Conservation (phyloP, 192 early-diverging fungal species). For the Linnemannia exigua region DNA sequence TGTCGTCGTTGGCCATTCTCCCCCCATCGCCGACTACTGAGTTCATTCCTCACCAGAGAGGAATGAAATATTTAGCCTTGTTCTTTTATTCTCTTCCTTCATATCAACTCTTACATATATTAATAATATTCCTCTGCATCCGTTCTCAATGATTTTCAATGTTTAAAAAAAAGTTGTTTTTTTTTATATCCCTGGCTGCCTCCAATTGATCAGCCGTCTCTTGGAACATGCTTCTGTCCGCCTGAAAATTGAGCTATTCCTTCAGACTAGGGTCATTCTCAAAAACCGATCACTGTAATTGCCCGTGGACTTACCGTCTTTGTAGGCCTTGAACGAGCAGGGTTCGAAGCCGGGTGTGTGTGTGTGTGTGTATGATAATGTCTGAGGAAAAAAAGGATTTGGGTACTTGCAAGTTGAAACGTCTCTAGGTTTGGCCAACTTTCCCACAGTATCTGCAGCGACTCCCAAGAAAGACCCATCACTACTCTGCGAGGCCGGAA, state of each 20-base stretch:
- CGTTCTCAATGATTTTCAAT: background rate
- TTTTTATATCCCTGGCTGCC: background rate
- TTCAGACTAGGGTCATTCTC: background rate
- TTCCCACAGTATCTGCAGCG: too few species aligned
- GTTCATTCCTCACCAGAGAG: background rate
- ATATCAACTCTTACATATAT: background rate
- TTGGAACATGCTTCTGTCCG: background rate
- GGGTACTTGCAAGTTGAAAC: too few species aligned
- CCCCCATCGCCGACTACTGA: background rate
- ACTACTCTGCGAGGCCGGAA: too few species aligned
- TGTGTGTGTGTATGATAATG: too few species aligned
- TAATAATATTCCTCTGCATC: background rate
- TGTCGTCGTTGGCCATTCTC: background rate
- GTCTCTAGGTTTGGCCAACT: too few species aligned
- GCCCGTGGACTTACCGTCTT: background rate
- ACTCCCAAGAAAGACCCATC: too few species aligned
- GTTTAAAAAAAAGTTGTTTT: background rate
- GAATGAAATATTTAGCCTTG: background rate
- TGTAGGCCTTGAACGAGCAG: background rate
- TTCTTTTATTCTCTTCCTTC: background rate
- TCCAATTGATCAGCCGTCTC: background rate
- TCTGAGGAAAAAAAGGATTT: too few species aligned
- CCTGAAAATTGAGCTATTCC: background rate
- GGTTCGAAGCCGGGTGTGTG: background rate
- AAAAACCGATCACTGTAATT: slow-evolving; percentile 1